Evolutionary conservation across 2,329 filamentous ascomycete genomes (phyloP), one percentile per base, ranked within the genome.

Genomic region (Beauveria varroae): DNA sequence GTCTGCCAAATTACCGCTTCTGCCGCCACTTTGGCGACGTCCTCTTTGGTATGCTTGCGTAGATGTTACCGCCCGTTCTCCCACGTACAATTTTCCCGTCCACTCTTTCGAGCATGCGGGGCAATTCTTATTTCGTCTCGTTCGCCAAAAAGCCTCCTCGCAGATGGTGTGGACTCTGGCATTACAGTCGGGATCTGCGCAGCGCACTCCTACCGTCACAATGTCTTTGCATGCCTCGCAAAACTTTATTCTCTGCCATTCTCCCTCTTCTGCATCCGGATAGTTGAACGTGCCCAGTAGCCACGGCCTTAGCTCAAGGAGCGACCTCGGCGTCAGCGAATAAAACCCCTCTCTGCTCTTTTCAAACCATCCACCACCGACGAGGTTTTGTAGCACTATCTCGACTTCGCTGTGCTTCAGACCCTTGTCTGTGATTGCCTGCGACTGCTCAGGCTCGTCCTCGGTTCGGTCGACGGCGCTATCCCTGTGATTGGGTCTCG

Each of bases 271-370:
- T 1, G 80, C 78, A 10, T 85, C 82, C 0, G 81, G 76, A 60
- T 96, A 90, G 70, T 99, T 98, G 74, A 96, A 99, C 30, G 88
- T 91, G 58, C 90, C 89, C n/a, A 91, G 76, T 54, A 99, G 81
- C 87, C 93, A 98, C 1, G 83, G 81, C 62, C 88, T 82, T 62
- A 99, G 76, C 78, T 99, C 95, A 79, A 98, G 85, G 66, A 99
- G 76, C 1, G 86, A 88, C 9, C 93, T 83, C 3, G 91, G 84
- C 57, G 86, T 88, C 20, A 97, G 79, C 20, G 82, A 85, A 73
- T 91, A 97, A 74, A 87, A 96, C 0, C 86, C 86, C 12, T 81
- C 81, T 18, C 72, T 69, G 63, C 89, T 95, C 70, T 86, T 85
- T 72, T 93, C 87, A 61, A 99, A 82, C 91, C 95, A 99, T 3